These are phyloP conservation scores for Aspergillus niger DNA, from an alignment of 2,329 filamentous ascomycete genomes.

Conservation along the genomic window DNA sequence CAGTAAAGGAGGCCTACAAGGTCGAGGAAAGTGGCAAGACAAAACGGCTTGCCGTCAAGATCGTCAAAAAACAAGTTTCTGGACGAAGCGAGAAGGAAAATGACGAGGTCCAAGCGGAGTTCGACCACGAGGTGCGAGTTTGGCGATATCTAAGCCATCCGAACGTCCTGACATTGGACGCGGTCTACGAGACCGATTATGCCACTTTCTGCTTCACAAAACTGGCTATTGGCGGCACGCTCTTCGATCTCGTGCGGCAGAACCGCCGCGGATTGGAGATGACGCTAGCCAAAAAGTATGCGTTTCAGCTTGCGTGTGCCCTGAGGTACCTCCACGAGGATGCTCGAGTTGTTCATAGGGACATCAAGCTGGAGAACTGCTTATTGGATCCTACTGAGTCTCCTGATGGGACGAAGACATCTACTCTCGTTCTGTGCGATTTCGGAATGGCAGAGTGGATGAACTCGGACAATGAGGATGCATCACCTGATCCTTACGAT, in stretches of 20 bases:
- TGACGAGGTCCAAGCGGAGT: constrained; percentile 65
- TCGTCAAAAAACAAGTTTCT: constrained; percentile 62
- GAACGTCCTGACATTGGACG: constrained; percentile 63
- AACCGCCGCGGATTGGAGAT: constrained; percentile 56
- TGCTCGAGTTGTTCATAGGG: constrained; percentile 65
- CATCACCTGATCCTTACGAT: constrained; percentile 53
- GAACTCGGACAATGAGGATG: constrained; percentile 55
- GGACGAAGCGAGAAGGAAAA: constrained; percentile 62
- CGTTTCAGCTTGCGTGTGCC: constrained; percentile 64
- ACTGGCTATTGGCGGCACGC: constrained; percentile 63
- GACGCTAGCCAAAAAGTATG: constrained; percentile 60
- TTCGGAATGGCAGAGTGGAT: constrained; percentile 72
- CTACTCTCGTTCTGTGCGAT: constrained; percentile 64
- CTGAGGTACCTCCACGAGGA: constrained; percentile 69
- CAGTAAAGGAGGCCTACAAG: constrained; percentile 67
- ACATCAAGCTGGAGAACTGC: constrained; percentile 71
- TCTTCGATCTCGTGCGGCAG: constrained; percentile 63
- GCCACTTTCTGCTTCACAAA: constrained; percentile 71
- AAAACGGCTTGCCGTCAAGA: constrained; percentile 63
- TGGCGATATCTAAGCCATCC: constrained; percentile 67
- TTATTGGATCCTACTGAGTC: constrained; percentile 59
- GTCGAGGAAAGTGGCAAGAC: constrained; percentile 58
- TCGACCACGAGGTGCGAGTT: constrained; percentile 68
- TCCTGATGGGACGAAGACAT: constrained; percentile 52
- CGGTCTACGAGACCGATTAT: constrained; percentile 67